Evolutionary conservation across 2,329 filamentous ascomycete species (phyloP).

Genomic region (Aureobasidium melanogenum): DNA sequence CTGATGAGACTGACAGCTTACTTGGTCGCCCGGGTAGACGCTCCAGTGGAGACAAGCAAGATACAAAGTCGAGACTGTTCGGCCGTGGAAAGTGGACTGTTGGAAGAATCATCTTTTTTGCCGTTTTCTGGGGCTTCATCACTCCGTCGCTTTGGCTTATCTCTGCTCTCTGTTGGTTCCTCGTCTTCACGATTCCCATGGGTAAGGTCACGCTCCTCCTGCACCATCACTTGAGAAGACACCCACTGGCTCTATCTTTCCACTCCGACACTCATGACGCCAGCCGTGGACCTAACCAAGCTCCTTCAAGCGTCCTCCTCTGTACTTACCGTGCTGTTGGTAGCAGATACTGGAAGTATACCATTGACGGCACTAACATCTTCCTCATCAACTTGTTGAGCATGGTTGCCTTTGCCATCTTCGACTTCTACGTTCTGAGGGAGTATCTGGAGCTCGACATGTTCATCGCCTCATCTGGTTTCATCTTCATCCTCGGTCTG

Average conservation of each 20-base stretch:
- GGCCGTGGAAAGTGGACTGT: constrained; percentile 93
- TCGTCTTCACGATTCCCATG: constrained; percentile 98
- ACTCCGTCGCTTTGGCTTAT: constrained; percentile 79
- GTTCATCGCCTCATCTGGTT: constrained; percentile 70
- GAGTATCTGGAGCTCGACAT: constrained; percentile 59
- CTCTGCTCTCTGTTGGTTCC: constrained; percentile 84
- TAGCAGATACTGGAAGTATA: constrained; percentile 98
- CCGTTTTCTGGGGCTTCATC: constrained; percentile 90
- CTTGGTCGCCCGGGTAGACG: constrained; percentile 57
- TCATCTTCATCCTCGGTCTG: constrained; percentile 76
- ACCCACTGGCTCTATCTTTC: constrained; percentile 87
- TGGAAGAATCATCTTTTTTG: constrained; percentile 88
- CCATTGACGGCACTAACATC: constrained; percentile 94
- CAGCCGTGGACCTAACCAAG: constrained; percentile 20
- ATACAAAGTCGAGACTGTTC: constrained; percentile 74
- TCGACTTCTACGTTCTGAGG: constrained; percentile 79
- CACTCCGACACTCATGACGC: constrained; percentile 72
- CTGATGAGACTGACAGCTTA: constrained; percentile 78
- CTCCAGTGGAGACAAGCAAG: constrained; percentile 14
- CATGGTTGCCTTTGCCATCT: constrained; percentile 87
- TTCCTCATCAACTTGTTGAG: constrained; percentile 96
- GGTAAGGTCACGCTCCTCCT: constrained; percentile 86
- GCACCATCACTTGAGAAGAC: constrained; percentile 82
- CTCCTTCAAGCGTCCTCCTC: constrained; percentile 77
- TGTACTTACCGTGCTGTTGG: constrained; percentile 97